A percentile compares a stretch with the other conserved stretches of the same genome.
Conservation (phyloP, 2,329 filamentous ascomycete species). For the Pestalotiopsis fici region DNA sequence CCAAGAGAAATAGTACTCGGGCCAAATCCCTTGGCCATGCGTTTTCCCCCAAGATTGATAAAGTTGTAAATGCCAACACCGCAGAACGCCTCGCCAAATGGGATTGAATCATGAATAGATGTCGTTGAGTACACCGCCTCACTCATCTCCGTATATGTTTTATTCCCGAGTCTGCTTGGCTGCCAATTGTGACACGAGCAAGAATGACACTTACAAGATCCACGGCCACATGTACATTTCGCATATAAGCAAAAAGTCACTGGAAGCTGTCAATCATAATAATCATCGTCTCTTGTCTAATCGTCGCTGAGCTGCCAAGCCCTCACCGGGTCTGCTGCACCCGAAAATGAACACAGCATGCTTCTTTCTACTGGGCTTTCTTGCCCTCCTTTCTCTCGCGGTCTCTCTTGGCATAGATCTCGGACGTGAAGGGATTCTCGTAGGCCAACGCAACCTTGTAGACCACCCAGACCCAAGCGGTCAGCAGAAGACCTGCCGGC, state of each 20-base stretch:
- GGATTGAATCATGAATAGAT: slow-evolving; percentile 2
- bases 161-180: background rate
- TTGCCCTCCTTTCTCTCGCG: slow-evolving; percentile 48
- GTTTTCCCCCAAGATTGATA: background rate
- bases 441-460: slow-evolving; percentile 81
- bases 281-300: background rate
- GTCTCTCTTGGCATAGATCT: slow-evolving; percentile 88
- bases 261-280: background rate
- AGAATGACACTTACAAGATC: background rate
- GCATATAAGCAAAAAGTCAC: background rate
- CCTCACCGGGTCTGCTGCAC: too few relatives aligned
- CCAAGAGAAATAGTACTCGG: background rate
- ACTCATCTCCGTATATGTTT: background rate
- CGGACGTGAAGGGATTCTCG: slow-evolving; percentile 93
- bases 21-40: background rate
- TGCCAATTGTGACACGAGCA: background rate
- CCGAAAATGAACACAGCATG: too few relatives aligned
- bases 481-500: slow-evolving; percentile 81
- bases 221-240: background rate
- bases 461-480: slow-evolving; percentile 71
- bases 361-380: slow-evolving; percentile 47
- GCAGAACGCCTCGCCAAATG: slow-evolving; percentile 9
- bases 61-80: slow-evolving; percentile 5
- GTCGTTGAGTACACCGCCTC: slow-evolving; percentile 14
- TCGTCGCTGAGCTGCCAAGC: background rate